phyloP scores from a whole-genome alignment of 257 asterid species.

The Linderniella brevidens region DNA sequence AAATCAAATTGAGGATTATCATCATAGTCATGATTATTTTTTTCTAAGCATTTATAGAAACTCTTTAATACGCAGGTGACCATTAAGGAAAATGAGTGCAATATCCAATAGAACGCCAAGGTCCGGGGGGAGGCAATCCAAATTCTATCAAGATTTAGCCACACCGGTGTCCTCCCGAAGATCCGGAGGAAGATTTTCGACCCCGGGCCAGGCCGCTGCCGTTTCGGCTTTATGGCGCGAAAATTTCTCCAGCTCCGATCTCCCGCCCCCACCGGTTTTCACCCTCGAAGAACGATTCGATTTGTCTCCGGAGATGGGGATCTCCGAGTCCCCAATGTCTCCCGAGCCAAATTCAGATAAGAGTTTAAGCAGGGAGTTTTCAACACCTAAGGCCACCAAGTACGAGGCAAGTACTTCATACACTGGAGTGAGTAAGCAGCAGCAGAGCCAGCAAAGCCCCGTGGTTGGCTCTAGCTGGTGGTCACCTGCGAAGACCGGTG shows the following conservation, averaged over 20 bases:
- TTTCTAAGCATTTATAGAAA: no score
- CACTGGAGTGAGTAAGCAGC: conserved; percentile 38
- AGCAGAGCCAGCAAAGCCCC: conserved; percentile 48
- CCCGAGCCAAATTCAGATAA: conserved; percentile 61
- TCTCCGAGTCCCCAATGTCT: conserved; percentile 46
- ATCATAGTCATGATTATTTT: no score
- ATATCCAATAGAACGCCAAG: conserved; percentile 49
- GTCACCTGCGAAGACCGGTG: conserved; percentile 65
- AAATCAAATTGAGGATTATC: no score
- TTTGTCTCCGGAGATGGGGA: conserved; percentile 66
- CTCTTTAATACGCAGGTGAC: conserved; percentile 12
- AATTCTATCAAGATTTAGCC: conserved; percentile 78
- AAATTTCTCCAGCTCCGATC: conserved; percentile 76
- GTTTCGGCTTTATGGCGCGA: conserved; percentile 96
- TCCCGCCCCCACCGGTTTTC: conserved; percentile 85
- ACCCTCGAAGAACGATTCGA: conserved; percentile 82
- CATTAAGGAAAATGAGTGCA: conserved; percentile 34
- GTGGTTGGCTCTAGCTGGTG: conserved; percentile 55
- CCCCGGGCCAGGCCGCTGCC: conserved; percentile 91
- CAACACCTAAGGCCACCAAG: conserved; percentile 52
- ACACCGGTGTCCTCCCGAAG: conserved; percentile 66
- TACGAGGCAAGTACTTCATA: conserved; percentile 61
- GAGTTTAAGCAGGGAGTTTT: conserved; percentile 33
- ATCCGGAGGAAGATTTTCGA: conserved; percentile 49
- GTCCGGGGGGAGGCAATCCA: conserved; percentile 76